Conservation (phyloP, 2,329 filamentous ascomycete species). For the Fusarium neocosmosporiellum region DNA sequence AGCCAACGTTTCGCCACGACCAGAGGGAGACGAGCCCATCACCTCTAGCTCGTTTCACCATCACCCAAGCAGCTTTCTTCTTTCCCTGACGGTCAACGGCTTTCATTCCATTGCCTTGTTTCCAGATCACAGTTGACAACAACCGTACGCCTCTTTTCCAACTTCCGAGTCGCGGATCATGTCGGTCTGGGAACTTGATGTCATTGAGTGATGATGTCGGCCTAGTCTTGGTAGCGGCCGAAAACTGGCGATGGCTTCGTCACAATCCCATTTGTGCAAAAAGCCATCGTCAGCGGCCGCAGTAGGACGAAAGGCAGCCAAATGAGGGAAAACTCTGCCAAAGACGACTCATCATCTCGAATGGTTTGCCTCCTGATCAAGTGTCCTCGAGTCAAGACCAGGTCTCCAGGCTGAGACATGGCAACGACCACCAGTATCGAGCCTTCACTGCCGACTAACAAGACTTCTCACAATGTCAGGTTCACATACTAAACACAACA, state of each 20-base stretch:
- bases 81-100: background rate
- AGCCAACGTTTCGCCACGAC: slow-evolving; percentile 1
- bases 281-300: background rate
- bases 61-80: background rate
- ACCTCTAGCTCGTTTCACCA: slow-evolving; percentile 31
- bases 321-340: background rate
- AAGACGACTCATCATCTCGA: background rate
- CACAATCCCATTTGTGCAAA: background rate
- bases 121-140: background rate
- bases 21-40: slow-evolving; percentile 14
- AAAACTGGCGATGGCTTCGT: slow-evolving; percentile 30
- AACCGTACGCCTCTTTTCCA: background rate
- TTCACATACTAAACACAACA: background rate
- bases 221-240: slow-evolving; percentile 3
- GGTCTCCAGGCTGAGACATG: background rate
- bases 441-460: background rate
- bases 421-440: background rate
- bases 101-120: background rate
- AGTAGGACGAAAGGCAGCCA: background rate
- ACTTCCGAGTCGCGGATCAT: background rate
- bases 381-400: background rate
- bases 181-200: background rate
- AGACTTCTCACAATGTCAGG: background rate
- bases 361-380: background rate
- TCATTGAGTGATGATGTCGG: background rate